These are phyloP conservation scores for Ceratocystis diversiconidia DNA, from an alignment of 2,329 filamentous ascomycete genomes.

Conservation along the genomic window DNA sequence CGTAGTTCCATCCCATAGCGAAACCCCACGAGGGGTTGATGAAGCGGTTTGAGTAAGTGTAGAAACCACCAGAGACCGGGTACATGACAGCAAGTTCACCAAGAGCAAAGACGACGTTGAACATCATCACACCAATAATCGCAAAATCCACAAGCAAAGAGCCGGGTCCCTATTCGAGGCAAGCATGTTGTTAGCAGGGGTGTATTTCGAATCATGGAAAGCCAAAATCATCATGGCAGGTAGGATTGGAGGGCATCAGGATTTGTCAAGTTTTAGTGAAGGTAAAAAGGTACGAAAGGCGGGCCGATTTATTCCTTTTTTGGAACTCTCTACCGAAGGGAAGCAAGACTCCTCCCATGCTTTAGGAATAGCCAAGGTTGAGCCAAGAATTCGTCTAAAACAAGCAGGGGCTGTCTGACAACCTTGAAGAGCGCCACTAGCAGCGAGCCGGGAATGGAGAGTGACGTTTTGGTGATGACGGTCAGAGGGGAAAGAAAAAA, in stretches of 20 bases:
- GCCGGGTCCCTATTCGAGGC: constrained; percentile 26
- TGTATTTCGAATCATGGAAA: neutral
- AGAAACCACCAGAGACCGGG: constrained; percentile 49
- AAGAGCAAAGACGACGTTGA: constrained; percentile 46
- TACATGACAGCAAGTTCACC: constrained; percentile 49
- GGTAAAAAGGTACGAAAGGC: neutral
- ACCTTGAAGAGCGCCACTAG: neutral
- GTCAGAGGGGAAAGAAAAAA: neutral
- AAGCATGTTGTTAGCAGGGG: constrained; percentile 11
- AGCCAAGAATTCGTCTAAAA: neutral
- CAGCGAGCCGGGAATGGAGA: neutral
- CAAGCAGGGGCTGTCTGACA: neutral
- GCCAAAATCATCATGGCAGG: neutral
- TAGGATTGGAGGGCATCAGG: neutral
- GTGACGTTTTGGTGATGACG: neutral
- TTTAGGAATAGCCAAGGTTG: neutral
- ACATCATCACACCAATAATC: constrained; percentile 46
- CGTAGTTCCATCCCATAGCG: constrained; percentile 39
- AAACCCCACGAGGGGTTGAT: constrained; percentile 48
- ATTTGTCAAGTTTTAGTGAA: neutral
- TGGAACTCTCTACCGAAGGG: neutral
- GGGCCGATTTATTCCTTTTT: neutral
- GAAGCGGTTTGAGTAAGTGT: constrained; percentile 46
- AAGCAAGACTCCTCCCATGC: neutral
- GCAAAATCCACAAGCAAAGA: constrained; percentile 36